Evolutionary conservation across 108 stramenopile species (phyloP), one percentile per base, ranked within the genome.

Genomic region (Cyclotella choctawhatcheeana): DNA sequence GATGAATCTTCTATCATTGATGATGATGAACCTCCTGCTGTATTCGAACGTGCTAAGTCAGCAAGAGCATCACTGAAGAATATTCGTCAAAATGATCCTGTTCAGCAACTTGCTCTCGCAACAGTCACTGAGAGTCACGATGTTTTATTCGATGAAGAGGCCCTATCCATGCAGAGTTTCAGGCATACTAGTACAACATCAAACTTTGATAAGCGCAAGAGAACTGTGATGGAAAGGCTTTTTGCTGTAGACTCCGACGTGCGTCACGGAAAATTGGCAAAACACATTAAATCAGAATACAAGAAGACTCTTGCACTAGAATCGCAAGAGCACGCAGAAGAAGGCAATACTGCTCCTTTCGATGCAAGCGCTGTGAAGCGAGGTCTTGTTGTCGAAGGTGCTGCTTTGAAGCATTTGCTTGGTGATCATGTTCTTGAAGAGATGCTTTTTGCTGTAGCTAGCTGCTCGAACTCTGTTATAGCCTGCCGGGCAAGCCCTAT

Each of bases 401-500:
- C 87, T 61, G 93, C 96, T 7, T 69, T 98, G 59, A 79, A 88
- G 31, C 85, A 90, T 50, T 55, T 98, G 26, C 84, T 94, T 14
- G 89, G 86, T 20, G 89, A 96, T 64, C 69, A 71, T 20, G 79
- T 84, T 5, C 73, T 96, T 34, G 89, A 96, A 77, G 88, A 87
- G 51, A 69, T 93, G 55, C 78, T 98, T 16, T 97, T 97, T 79
- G 71, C 84, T 20, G 83, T 97, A 22, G 93, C 92, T 16, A 89
- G 87, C 53, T 81, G 81, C 22, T 96, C 91, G 52, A 77, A 86
- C 17, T 89, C 96, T 24, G 98, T 98, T 7, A 97, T 98, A 65
- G 98, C 98, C 31, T 98, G 98, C 51, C 88, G 98, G 32, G 95
- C 97, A 7, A 92, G 92, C 61, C 98, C 98, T 16, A 82, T 84